Evolutionary conservation across 164 flowering plant genomes (phyloP), one percentile per base, ranked within the genome.

Genomic region (Nymphaea thermarum): DNA sequence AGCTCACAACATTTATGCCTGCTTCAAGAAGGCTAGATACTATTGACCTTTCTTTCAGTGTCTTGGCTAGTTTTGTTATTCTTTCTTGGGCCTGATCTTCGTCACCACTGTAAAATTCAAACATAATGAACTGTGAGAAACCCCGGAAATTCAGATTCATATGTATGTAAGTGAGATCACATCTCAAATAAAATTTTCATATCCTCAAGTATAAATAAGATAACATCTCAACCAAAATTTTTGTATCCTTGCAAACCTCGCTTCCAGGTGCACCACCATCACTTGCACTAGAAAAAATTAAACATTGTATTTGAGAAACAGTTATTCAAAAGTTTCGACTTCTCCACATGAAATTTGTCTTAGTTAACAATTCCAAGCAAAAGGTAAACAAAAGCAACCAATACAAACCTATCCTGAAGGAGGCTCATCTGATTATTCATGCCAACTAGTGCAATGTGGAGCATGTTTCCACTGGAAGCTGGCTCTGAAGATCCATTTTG

Each of bases 71-170:
- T 79, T 89, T 95, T 74, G 87, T 77, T 25, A 93, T 78, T 83
- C 99, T 89, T 80, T 92, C 99, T 80, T 92, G 99, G 71, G 99
- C 98, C 80, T 95, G 99, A 83, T 95, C 99, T 77, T 95, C 99
- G 71, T 95, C 99, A 60, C 99, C 99, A 81, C 99, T 95, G 86
- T 72, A 80, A 78, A 74, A 18, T 47, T 47, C 36, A 4, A 2
- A 47, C 7, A 47, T 47, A 47, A 47, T 12, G 12, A 47, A 47
- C 2, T 47, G 12, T 47, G 55, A 47, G 36, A 47, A 12, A 12
- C 12, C 11, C 55, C 3, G 55, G 12, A 47, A 47, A 2, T 6
- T 7, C 55, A 47, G 12, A 47, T 47, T 6, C 7, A 47, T 6
- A 47, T 6, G 7, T 47, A 47, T 12, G 12, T 7, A 47, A 47